A percentile compares a stretch with the other conserved stretches of the same genome.
phyloP scores from a whole-genome alignment of 176 grass and related monocot species.

The Musa schizocarpa region DNA sequence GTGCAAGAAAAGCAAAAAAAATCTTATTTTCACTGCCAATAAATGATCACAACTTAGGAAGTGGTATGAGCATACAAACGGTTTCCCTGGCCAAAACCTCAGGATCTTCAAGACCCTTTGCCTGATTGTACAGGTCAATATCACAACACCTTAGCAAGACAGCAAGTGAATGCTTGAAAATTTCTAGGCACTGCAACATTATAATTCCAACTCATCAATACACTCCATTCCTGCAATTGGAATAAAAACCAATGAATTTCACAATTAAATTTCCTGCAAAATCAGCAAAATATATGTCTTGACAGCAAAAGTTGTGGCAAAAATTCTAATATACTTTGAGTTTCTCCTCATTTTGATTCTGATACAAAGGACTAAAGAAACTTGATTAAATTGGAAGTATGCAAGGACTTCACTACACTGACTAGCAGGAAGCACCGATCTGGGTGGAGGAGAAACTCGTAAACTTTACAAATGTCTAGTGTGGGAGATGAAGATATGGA shows the following conservation, averaged over 20 bases:
- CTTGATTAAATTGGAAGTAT: too few species aligned
- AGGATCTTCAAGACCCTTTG: slow-evolving; percentile 66
- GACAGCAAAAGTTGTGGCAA: background rate
- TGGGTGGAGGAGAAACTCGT: too few species aligned
- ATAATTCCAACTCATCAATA: slow-evolving; percentile 20
- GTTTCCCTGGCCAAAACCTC: slow-evolving; percentile 78
- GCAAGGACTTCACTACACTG: too few species aligned
- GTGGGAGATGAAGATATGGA: too few species aligned
- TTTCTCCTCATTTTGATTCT: background rate
- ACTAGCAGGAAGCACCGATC: too few species aligned
- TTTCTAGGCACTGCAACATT: slow-evolving; percentile 85
- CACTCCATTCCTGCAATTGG: slow-evolving; percentile 6
- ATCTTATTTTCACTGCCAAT: background rate
- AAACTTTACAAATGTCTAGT: too few species aligned
- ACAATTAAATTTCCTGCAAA: background rate
- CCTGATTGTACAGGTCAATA: slow-evolving; percentile 49
- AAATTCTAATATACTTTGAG: background rate
- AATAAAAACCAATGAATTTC: background rate
- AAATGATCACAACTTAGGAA: background rate
- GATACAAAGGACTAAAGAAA: too few species aligned
- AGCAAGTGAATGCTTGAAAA: slow-evolving; percentile 47
- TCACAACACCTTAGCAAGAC: slow-evolving; percentile 57
- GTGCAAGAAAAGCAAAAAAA: background rate
- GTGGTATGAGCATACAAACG: slow-evolving; percentile 44
- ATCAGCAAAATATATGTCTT: background rate